Evolutionary conservation across 805 yeast genomes (phyloP).

Genomic region (Yamadazyma tumulicola): DNA sequence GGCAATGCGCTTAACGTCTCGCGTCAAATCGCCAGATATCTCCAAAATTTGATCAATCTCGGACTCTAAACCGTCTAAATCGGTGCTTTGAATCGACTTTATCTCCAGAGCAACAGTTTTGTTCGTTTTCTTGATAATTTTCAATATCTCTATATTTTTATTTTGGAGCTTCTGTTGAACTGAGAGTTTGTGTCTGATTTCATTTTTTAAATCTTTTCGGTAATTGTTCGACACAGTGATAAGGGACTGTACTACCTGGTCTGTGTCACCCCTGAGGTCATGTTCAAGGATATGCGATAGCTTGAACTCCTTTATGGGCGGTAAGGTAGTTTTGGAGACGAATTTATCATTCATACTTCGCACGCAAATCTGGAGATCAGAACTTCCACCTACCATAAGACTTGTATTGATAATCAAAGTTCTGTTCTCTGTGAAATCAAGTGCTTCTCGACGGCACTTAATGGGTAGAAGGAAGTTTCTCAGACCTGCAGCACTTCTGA

Average conservation of each 20-base stretch:
- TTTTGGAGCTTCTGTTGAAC: slow-evolving; percentile 40
- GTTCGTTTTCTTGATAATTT: slow-evolving; percentile 19
- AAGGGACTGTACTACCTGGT: slow-evolving; percentile 26
- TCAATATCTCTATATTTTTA: slow-evolving; percentile 35
- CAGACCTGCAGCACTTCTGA: no score
- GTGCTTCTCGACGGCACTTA: no score
- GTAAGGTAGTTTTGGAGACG: no score
- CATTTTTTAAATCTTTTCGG: slow-evolving; percentile 33
- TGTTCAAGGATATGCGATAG: slow-evolving; percentile 26
- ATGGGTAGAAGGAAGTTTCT: no score
- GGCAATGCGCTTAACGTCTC: slow-evolving; percentile 13
- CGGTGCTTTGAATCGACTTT: slow-evolving; percentile 5
- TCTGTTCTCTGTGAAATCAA: no score
- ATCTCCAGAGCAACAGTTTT: slow-evolving; percentile 12
- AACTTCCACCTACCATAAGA: no score
- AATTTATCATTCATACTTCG: no score
- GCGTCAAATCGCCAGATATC: slow-evolving; percentile 9
- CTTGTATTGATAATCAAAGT: no score
- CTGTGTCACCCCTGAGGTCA: slow-evolving; percentile 24
- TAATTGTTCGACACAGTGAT: slow-evolving; percentile 27
- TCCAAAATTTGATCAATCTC: slow-evolving; percentile 10
- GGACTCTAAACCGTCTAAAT: slow-evolving; percentile 3
- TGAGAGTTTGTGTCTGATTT: slow-evolving; percentile 29
- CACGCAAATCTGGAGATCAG: no score
- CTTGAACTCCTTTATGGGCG: slow-evolving; percentile 28